Evolutionary conservation across 371 early-diverging fungal genomes (phyloP), one percentile per base, ranked within the genome.

Genomic region (Saksenaea vasiformis): DNA sequence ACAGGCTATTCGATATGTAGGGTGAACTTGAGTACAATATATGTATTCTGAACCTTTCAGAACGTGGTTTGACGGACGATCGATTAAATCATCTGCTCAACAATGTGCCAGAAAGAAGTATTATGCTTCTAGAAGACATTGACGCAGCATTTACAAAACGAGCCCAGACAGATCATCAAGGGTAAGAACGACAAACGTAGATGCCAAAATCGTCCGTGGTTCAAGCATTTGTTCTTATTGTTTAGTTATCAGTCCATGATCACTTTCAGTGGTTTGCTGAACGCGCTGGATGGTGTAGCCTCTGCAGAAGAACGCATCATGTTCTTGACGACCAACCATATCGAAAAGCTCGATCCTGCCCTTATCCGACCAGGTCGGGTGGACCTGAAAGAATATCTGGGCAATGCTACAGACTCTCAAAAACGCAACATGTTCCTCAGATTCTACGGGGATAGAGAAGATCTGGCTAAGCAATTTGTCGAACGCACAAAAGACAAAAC

Each of bases 281-380:
- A 99, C 73, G 98, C 99, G 1, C 77, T 99, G 53, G 99, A 99
- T 67, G 99, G 99, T 19, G 99, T 99, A 35, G 96, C 97, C 8
- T 94, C 98, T 3, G 89, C 97, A 44, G 98, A 99, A 75, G 99
- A 98, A 67, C 88, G 99, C 37, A 91, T 99, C 53, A 91, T 98
- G 27, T 95, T 99, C 70, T 98, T 99, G 95, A 99, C 99, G 11
- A 99, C 99, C 10, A 99, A 99, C 76, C 97, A 98, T 70, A 86
- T 98, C 27, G 98, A 97, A 28, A 85, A 85, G 3, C 86, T 99
- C 43, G 99, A 99, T 75, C 93, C 95, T 2, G 99, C 99, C 0
- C 82, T 99, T 43, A 91, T 99, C 61, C 86, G 99, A 35, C 99
- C 99, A 3, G 99, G 99, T 2, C 87, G 99, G 43, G 97, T 99